These are phyloP conservation scores for Colletotrichum sp. DNA, from an alignment of 2,329 filamentous ascomycete species.

Conservation along the genomic window DNA sequence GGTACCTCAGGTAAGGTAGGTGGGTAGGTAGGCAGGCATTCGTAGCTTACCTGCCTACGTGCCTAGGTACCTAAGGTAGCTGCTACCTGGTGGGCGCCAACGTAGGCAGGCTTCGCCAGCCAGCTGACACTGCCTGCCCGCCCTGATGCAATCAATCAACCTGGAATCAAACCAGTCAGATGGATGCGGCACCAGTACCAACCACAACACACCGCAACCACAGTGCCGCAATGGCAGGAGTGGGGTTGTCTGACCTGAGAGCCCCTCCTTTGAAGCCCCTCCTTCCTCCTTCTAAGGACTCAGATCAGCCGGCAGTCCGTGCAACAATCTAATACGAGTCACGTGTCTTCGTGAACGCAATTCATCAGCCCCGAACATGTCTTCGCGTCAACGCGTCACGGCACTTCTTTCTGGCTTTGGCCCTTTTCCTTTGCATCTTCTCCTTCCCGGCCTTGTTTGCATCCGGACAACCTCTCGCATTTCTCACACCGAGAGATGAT, in stretches of 20 bases:
- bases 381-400: neutral
- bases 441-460: neutral
- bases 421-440: neutral
- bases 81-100: neutral
- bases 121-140: slow-evolving; percentile 17
- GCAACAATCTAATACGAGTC: neutral
- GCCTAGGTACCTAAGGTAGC: neutral
- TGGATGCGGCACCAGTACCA: slow-evolving; percentile 1
- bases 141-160: slow-evolving; percentile 21
- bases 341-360: slow-evolving; percentile 15
- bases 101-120: slow-evolving; percentile 6
- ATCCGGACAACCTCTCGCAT: neutral
- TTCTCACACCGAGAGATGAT: neutral
- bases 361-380: neutral
- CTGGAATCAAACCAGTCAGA: slow-evolving; percentile 17
- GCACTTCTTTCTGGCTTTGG: neutral
- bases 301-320: neutral
- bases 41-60: neutral
- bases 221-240: neutral
- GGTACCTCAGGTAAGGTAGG: neutral
- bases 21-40: neutral
- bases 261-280: neutral
- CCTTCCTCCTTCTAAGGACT: neutral
- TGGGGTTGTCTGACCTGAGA: neutral
- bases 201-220: slow-evolving; percentile 4